Evolutionary conservation across 1,284 basidiomycete genomes (phyloP), one percentile per base, ranked within the genome.

Genomic region (Austroboletus rostrupii): DNA sequence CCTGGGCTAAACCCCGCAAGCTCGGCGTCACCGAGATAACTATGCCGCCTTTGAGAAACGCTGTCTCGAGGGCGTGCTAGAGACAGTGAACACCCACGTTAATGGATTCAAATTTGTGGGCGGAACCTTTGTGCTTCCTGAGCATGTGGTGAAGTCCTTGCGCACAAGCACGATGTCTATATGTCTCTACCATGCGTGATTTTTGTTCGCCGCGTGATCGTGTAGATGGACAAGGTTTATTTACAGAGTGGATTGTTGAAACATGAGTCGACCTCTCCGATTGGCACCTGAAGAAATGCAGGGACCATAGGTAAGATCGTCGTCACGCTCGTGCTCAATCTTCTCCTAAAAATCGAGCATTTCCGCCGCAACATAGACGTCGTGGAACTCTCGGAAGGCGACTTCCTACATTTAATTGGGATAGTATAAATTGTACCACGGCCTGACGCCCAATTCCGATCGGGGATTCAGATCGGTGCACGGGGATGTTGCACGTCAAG

Each of bases 71-170:
- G 71, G 73, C 51, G 57, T 72, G 6, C 66, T 72, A 11, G 61
- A 62, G 67, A 58, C 53, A 5, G 58, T 58, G 72, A 70, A 72
- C 29, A 67, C 71, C 46, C 76, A 70, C 50, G 72, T 75, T 28
- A 75, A 77, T 48, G 72, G 75, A 0, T 60, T 76, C 47, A 77
- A 77, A 58, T 76, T 75, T 52, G 74, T 75, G 5, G 75, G 74
- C 1, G 74, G 75, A 14, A 68, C 72, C 0, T 76, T 77, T 60
- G 68, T 68, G 36, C 63, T 77, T 69, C 75, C 74, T 0, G 66
- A 56, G 39, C 45, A 43, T 9, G 31, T 21, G 10, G 51, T 54
- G 20, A 41, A 13, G 31, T 53, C 20, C 36, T 59, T 5, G 54
- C 47, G 10, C 56, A 57, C 43, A 43, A 53, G 9, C 20, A 57